These are phyloP conservation scores for Candida tibetensis DNA, from an alignment of 805 yeast genomes.

Conservation along the genomic window DNA sequence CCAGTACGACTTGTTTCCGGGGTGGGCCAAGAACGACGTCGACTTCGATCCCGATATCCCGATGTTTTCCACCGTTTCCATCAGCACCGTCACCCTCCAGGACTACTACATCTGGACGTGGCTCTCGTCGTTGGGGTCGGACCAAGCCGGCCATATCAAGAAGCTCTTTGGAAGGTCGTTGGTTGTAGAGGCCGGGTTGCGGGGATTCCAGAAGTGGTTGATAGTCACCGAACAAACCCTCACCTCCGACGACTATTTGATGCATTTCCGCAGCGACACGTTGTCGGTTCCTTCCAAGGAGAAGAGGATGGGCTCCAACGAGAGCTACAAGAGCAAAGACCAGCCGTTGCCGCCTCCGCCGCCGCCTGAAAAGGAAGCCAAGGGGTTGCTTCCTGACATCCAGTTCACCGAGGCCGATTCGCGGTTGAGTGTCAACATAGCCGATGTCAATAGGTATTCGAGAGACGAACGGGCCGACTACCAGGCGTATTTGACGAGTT, in stretches of 20 bases:
- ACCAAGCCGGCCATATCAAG: constrained; percentile 63
- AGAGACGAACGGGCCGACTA: constrained; percentile 15
- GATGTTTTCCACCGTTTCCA: constrained; percentile 33
- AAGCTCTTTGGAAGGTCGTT: constrained; percentile 76
- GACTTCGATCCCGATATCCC: constrained; percentile 32
- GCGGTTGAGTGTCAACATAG: constrained; percentile 12
- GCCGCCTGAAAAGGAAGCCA: constrained; percentile 14
- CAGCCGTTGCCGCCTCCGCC: constrained; percentile 16
- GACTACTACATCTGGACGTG: constrained; percentile 92
- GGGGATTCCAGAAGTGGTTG: constrained; percentile 78
- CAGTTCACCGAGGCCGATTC: constrained; percentile 21
- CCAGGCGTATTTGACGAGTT: constrained; percentile 19
- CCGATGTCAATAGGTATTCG: constrained; percentile 5
- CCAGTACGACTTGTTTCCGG: constrained; percentile 38
- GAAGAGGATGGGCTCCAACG: constrained; percentile 5
- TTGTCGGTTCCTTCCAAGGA: constrained; percentile 1
- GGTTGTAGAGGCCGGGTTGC: constrained; percentile 76
- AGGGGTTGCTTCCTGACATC: constrained; percentile 24
- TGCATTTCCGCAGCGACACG: constrained; percentile 15
- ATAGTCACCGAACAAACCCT: constrained; percentile 67
- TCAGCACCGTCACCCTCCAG: constrained; percentile 68
- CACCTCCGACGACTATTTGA: constrained; percentile 32
- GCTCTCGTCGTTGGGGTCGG: constrained; percentile 74
- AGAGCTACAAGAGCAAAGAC: constrained; percentile 12
- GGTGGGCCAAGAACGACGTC: constrained; percentile 28